Percentiles rank a stretch among this genome's conserved stretches.
These are phyloP conservation scores for Fusarium incarnatum DNA, from an alignment of 2,329 filamentous ascomycete species.

Conservation along the genomic window DNA sequence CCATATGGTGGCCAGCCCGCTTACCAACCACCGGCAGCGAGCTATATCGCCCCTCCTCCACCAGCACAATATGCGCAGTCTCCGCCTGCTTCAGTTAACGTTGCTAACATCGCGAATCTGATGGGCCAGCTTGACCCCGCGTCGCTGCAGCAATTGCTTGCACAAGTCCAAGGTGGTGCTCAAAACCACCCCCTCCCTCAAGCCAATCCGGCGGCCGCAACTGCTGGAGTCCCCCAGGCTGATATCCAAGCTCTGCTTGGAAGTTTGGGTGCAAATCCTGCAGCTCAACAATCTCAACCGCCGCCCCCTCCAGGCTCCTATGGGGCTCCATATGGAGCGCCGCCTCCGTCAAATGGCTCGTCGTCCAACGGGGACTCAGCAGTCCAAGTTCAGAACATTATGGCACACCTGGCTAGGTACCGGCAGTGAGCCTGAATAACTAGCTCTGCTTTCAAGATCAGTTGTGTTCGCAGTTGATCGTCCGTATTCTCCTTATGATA, in stretches of 20 bases:
- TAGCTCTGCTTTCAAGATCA: neutral
- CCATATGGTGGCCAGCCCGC: slow-evolving; percentile 49
- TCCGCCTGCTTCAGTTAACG: slow-evolving; percentile 43
- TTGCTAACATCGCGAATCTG: slow-evolving; percentile 70
- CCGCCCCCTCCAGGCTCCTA: slow-evolving; percentile 40
- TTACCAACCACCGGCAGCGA: slow-evolving; percentile 47
- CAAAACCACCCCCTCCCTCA: slow-evolving; percentile 31
- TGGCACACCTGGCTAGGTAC: slow-evolving; percentile 77
- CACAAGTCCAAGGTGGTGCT: slow-evolving; percentile 60
- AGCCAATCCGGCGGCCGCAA: slow-evolving; percentile 35
- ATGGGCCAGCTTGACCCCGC: slow-evolving; percentile 76
- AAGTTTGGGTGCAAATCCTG: slow-evolving; percentile 51
- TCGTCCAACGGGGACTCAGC: slow-evolving; percentile 53
- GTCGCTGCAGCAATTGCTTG: slow-evolving; percentile 76
- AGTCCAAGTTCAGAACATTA: slow-evolving; percentile 76
- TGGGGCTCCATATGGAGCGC: slow-evolving; percentile 48
- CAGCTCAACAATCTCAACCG: slow-evolving; percentile 37
- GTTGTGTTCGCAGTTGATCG: slow-evolving; percentile 5
- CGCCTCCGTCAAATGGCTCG: slow-evolving; percentile 46
- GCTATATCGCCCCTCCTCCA: slow-evolving; percentile 45
- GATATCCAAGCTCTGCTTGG: slow-evolving; percentile 62
- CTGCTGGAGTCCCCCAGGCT: slow-evolving; percentile 49
- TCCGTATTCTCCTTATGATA: slow-evolving; percentile 33
- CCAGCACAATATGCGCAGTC: slow-evolving; percentile 51
- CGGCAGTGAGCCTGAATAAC: slow-evolving; percentile 58